These are phyloP conservation scores for Neohortaea acidophila DNA, from an alignment of 495 filamentous ascomycete species.

Conservation along the genomic window DNA sequence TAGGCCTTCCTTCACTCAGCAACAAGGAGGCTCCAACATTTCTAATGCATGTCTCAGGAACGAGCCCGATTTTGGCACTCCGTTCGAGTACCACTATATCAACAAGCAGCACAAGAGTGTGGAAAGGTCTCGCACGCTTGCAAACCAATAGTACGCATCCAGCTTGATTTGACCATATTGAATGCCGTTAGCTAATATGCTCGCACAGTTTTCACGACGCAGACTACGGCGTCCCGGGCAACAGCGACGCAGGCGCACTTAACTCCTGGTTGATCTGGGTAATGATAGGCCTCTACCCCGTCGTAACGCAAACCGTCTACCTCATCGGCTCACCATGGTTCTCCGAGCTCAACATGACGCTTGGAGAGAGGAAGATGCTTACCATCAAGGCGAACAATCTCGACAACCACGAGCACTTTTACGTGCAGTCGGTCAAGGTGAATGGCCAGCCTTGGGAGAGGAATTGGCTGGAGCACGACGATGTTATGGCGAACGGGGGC, in stretches of 20 bases:
- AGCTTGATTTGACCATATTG: neutral
- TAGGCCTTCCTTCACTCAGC: neutral
- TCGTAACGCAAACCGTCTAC: slow-evolving; percentile 25
- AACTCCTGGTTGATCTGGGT: slow-evolving; percentile 26
- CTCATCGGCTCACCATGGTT: slow-evolving; percentile 25
- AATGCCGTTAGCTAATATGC: too few relatives aligned
- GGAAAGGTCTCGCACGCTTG: slow-evolving; percentile 16
- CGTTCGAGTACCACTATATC: slow-evolving; percentile 27
- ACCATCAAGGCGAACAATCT: slow-evolving; percentile 21
- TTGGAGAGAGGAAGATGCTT: slow-evolving; percentile 20
- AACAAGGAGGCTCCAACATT: too few relatives aligned
- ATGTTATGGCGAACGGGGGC: slow-evolving; percentile 25
- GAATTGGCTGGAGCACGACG: slow-evolving; percentile 25
- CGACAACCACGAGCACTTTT: slow-evolving; percentile 22
- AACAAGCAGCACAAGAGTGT: slow-evolving; percentile 25
- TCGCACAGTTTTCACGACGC: slow-evolving; percentile 19
- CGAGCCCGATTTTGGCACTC: slow-evolving; percentile 26
- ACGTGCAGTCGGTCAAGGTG: slow-evolving; percentile 25
- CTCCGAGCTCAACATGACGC: slow-evolving; percentile 23
- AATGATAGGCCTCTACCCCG: slow-evolving; percentile 27
- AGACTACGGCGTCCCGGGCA: slow-evolving; percentile 24
- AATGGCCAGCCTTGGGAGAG: slow-evolving; percentile 23
- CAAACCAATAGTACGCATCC: slow-evolving; percentile 17
- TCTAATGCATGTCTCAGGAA: slow-evolving; percentile 16
- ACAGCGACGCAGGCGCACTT: slow-evolving; percentile 26